phyloP scores from a whole-genome alignment of 164 flowering plant species.

The Umbilicus rupestris region DNA sequence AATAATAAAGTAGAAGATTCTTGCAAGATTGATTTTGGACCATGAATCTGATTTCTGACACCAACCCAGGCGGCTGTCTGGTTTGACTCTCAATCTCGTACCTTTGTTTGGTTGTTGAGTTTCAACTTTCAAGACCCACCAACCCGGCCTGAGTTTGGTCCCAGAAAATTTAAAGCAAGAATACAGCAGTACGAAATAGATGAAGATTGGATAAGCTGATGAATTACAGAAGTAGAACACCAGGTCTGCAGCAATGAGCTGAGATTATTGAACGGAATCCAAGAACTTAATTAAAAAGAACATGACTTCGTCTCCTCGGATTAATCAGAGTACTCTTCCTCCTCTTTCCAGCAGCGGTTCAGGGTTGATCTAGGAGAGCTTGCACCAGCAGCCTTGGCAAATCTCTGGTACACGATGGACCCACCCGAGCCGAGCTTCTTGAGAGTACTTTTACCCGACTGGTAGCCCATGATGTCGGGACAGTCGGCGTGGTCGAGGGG shows the following conservation, averaged over 20 bases:
- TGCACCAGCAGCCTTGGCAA: neutral
- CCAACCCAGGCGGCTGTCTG: no score
- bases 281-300: neutral
- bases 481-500: neutral
- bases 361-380: conserved; percentile 1
- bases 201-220: neutral
- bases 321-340: conserved; percentile 4
- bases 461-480: neutral
- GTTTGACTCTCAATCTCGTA: no score
- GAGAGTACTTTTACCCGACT: neutral
- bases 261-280: neutral
- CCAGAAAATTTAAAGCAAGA: no score
- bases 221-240: neutral
- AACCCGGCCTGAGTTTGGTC: no score
- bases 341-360: neutral
- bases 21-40: neutral
- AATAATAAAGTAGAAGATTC: neutral
- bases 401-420: neutral
- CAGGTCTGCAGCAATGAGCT: neutral
- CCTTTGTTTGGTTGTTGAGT: neutral
- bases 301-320: neutral
- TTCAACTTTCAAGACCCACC: neutral
- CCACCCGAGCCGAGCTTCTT: neutral
- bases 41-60: neutral
- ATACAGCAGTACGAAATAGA: neutral